Evolutionary conservation across 164 flowering plant genomes (phyloP).

Genomic region (Vitis riparia): DNA sequence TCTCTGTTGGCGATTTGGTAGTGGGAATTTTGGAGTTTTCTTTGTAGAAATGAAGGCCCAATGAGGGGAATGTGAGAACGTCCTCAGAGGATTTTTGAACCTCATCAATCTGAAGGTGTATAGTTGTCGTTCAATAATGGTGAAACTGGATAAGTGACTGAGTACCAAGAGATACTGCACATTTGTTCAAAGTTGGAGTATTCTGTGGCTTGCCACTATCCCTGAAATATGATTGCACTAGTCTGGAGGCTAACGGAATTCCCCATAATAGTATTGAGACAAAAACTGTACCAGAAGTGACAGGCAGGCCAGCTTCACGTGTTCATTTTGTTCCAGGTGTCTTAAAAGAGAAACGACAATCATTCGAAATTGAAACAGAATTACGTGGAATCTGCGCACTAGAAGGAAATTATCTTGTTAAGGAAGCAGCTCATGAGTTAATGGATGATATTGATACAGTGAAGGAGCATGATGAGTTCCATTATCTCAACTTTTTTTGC

Average conservation of each 20-base stretch:
- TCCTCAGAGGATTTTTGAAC: too few relatives aligned
- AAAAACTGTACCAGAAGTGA: not conserved
- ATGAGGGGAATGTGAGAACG: too few relatives aligned
- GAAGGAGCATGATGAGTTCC: conserved; percentile 32
- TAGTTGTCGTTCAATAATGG: too few relatives aligned
- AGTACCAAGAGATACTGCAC: too few relatives aligned
- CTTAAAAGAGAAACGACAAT: not conserved
- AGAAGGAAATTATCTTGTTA: conserved; percentile 24
- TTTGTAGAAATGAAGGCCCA: too few relatives aligned
- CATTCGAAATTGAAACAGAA: conserved; percentile 10
- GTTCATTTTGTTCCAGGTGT: not conserved
- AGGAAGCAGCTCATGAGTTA: conserved; percentile 18
- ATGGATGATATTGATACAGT: conserved; percentile 15
- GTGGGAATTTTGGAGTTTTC: too few relatives aligned
- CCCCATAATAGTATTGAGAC: not conserved
- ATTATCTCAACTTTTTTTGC: conserved; percentile 37
- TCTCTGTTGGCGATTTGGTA: too few relatives aligned
- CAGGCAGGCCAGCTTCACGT: not conserved
- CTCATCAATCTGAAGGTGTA: too few relatives aligned
- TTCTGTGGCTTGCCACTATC: conserved; percentile 13
- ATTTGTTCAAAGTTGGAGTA: too few relatives aligned
- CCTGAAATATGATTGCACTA: conserved; percentile 17
- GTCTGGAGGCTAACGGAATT: conserved; percentile 4
- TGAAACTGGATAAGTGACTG: too few relatives aligned
- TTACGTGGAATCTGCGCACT: conserved; percentile 12